Percentiles rank a stretch among this genome's conserved stretches.
Evolutionary conservation across 2,329 filamentous ascomycete genomes (phyloP).

Genomic region (Trematosphaeria pertusa): DNA sequence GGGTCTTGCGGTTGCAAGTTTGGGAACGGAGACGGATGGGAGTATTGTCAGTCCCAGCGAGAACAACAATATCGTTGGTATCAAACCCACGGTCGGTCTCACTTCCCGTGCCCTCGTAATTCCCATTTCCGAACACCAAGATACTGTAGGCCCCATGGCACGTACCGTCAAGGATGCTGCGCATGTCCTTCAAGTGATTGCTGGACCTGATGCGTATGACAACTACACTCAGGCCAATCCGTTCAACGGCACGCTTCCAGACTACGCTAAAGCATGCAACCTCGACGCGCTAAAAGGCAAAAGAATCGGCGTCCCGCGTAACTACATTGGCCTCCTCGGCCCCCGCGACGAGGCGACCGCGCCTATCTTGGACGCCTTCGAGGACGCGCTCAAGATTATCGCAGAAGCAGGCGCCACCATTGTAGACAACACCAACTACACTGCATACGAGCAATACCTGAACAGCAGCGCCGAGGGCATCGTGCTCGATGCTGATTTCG

Average conservation of each 20-base stretch:
- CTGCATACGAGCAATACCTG: conserved; percentile 56
- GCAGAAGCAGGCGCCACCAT: conserved; percentile 64
- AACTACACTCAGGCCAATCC: conserved; percentile 67
- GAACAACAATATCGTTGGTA: conserved; percentile 68
- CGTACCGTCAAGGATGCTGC: conserved; percentile 66
- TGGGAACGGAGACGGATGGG: conserved; percentile 70
- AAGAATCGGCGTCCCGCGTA: conserved; percentile 69
- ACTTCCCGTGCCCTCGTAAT: conserved; percentile 69
- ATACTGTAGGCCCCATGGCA: conserved; percentile 65
- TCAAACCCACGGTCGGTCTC: conserved; percentile 68
- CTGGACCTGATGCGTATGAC: conserved; percentile 59
- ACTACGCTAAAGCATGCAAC: conserved; percentile 68
- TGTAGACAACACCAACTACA: conserved; percentile 67
- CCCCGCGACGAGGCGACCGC: conserved; percentile 38
- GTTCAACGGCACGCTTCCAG: conserved; percentile 55
- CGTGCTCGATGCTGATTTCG: conserved; percentile 67
- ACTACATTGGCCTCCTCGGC: conserved; percentile 57
- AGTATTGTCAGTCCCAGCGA: conserved; percentile 66
- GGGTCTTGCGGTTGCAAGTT: conserved; percentile 63
- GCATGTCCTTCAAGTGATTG: conserved; percentile 65
- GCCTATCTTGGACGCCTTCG: conserved; percentile 61
- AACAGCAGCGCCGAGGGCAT: conserved; percentile 49
- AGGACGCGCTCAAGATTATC: conserved; percentile 61
- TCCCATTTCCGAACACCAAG: conserved; percentile 66
- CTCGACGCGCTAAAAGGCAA: conserved; percentile 61